Base-by-base conservation (phyloP, 1,284 basidiomycete species). In the Ustilago tritici region DNA sequence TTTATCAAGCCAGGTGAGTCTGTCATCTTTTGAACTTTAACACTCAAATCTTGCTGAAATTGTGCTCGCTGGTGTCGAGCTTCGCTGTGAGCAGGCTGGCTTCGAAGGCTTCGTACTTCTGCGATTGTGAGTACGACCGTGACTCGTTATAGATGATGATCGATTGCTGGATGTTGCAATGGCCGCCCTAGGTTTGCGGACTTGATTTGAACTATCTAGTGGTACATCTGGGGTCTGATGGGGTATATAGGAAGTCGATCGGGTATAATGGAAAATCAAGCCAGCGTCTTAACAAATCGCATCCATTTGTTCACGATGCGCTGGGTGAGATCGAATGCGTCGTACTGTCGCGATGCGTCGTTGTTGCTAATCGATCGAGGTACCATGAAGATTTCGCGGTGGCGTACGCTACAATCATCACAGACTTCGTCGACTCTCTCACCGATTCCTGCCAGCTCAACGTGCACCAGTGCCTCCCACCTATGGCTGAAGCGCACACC, bases 381-480 rank as follows among this genome's bases (percentile, higher is more conserved):
- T 35, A 81, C 57, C 61, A 80, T 58, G 63, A 82, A 81, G 31
- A 82, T 81, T 47, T 82, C 80, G 2, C 75, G 50, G 36, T 82
- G 80, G 8, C 71, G 53, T 4, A 17, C 55, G 0, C 73, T 69
- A 52, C 80, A 82, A 59, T 82, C 79, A 2, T n/a, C 34, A 19
- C 80, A 82, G 1, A 14, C 35, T 17, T 75, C 69, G 40, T 70
- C 50, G 23, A 79, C 41, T 34, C 73, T 53, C 8, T 50, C 34
- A 2, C 72, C 77, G 4, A 75, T 19, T 3, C 67, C 66, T 3
- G 15, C 40, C 8, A 82, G 62, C 60, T 82, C 79, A 15, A 78
- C 50, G 46, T 82, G 79, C 10, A 74, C 58, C 6, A 82, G 76
- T 23, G 60, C 41, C 23, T 82, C 80, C 80, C 80, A 82, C 8